Conservation (phyloP, 129 eudicot genomes). For the Gnaphalium uliginosum region DNA sequence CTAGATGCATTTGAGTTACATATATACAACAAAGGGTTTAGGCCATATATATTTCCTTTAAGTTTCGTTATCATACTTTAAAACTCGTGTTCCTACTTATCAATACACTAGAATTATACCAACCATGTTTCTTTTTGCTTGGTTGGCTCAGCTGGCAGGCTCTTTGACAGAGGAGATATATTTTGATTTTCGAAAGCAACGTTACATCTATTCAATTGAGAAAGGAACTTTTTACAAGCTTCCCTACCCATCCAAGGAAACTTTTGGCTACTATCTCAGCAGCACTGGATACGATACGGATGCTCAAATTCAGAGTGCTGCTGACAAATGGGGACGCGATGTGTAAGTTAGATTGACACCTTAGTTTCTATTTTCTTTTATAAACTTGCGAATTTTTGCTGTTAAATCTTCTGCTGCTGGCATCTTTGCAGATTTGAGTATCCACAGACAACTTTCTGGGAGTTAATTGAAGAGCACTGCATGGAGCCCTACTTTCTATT, state of each 20-base stretch:
- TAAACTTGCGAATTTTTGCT: too few species aligned
- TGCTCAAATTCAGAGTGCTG: constrained; percentile 73
- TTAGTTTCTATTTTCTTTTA: too few species aligned
- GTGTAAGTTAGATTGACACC: constrained; percentile 49
- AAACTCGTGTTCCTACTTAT: neutral
- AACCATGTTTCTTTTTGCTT: neutral
- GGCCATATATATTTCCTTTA: too few species aligned
- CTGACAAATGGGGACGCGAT: constrained; percentile 96
- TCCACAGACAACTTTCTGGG: constrained; percentile 94
- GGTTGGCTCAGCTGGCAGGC: constrained; percentile 50
- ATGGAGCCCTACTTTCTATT: constrained; percentile 98
- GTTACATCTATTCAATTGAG: constrained; percentile 79
- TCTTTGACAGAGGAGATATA: constrained; percentile 71
- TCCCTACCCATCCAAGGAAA: constrained; percentile 91
- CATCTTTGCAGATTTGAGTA: constrained; percentile 73
- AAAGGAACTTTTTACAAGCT: constrained; percentile 71
- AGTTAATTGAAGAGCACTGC: constrained; percentile 77
- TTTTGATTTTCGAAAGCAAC: constrained; percentile 94
- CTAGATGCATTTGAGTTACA: too few species aligned
- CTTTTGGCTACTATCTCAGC: constrained; percentile 82
- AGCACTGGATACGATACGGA: constrained; percentile 88
- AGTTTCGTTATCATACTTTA: too few species aligned
- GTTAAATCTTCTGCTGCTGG: neutral
- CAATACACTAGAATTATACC: too few species aligned
- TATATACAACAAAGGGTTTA: too few species aligned